These are phyloP conservation scores for Wallemia ichthyophaga DNA, from an alignment of 1,284 basidiomycete genomes.

Conservation along the genomic window DNA sequence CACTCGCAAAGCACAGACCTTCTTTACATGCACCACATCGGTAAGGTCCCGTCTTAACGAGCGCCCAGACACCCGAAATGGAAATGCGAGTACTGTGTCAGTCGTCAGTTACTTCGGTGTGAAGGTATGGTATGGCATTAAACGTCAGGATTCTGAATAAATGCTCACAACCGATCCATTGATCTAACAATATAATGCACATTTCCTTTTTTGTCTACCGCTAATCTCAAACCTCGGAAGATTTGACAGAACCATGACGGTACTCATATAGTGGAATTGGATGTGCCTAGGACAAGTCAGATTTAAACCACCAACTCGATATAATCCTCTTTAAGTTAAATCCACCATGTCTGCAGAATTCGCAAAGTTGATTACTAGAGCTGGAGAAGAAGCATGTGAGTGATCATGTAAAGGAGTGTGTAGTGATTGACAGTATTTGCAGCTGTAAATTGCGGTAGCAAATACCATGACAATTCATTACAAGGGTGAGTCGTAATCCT, in stretches of 20 bases:
- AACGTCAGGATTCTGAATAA: too few species aligned
- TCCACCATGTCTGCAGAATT: neutral
- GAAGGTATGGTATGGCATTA: too few species aligned
- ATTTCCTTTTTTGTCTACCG: too few species aligned
- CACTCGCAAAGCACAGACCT: too few species aligned
- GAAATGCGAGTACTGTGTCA: too few species aligned
- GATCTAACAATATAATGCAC: too few species aligned
- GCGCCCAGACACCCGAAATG: too few species aligned
- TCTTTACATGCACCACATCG: constrained; percentile 1
- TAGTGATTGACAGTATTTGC: neutral
- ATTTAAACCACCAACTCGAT: neutral
- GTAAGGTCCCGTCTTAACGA: neutral
- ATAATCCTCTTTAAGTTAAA: neutral
- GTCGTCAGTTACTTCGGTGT: too few species aligned
- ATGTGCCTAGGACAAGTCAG: neutral
- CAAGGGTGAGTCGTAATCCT: neutral
- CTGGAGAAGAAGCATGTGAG: constrained; percentile 2
- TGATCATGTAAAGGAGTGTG: neutral
- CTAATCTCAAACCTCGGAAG: neutral
- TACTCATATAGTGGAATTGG: too few species aligned
- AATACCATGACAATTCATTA: neutral
- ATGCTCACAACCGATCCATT: too few species aligned
- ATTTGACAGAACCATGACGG: too few species aligned
- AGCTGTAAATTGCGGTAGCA: neutral
- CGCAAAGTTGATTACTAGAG: neutral